Conservation (phyloP, 768 basidiomycete genomes). For the Russula emetica region DNA sequence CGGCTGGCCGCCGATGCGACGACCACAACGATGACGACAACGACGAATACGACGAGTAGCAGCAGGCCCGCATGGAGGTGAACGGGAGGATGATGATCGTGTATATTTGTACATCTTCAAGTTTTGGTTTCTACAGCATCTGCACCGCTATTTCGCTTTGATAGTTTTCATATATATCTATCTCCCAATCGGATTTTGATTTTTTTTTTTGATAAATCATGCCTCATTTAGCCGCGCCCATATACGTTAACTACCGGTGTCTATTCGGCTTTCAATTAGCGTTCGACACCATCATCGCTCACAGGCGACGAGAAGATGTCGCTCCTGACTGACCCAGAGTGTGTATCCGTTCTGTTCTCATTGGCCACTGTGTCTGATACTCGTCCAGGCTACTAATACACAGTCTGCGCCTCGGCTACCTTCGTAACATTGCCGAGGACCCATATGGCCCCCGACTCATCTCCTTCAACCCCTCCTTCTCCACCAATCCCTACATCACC, state of each 20-base stretch:
- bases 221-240: neutral
- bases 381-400: conserved; percentile 70
- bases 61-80: conserved; percentile 29
- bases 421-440: conserved; percentile 86
- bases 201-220: neutral
- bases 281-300: neutral
- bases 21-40: too few relatives aligned
- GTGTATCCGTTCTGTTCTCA: neutral
- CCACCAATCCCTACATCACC: conserved; percentile 77
- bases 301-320: conserved; percentile 18
- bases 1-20: conserved; percentile 29
- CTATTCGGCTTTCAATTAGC: neutral
- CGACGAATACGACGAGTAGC: neutral
- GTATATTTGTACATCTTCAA: neutral
- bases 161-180: neutral
- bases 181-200: neutral
- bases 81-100: neutral
- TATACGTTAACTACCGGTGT: neutral
- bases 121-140: neutral
- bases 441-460: conserved; percentile 79
- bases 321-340: conserved; percentile 28
- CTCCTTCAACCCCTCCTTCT: conserved; percentile 70
- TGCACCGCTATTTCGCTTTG: conserved; percentile 1
- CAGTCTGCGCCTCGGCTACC: conserved; percentile 75
- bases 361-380: too few relatives aligned